These are phyloP conservation scores for Meredithiella fracta DNA, from an alignment of 2,329 filamentous ascomycete species.

Conservation along the genomic window DNA sequence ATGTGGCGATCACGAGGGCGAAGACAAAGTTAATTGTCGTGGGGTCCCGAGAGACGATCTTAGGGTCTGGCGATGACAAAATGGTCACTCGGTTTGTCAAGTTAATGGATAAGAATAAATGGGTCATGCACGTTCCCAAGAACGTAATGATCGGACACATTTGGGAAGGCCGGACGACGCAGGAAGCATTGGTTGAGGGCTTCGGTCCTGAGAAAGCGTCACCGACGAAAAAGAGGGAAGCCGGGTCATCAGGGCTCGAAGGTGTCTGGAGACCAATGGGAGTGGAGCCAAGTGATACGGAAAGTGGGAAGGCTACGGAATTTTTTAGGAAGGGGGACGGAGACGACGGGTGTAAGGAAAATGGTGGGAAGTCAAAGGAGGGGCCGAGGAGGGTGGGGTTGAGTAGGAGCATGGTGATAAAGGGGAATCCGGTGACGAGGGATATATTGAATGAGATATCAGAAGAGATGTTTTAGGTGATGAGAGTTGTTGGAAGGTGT, in stretches of 20 bases:
- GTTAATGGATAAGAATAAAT: conserved; percentile 61
- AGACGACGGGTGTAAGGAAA: too few relatives aligned
- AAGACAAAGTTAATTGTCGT: conserved; percentile 83
- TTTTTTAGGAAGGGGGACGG: conserved; percentile 13
- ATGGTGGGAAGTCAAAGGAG: not conserved
- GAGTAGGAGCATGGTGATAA: conserved; percentile 45
- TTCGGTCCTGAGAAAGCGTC: conserved; percentile 12
- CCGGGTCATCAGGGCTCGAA: not conserved
- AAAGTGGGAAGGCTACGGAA: conserved; percentile 13
- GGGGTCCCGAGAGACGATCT: conserved; percentile 66
- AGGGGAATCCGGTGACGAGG: conserved; percentile 50
- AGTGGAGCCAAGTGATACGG: conserved; percentile 15
- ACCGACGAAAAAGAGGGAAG: conserved; percentile 12
- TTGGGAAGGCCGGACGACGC: conserved; percentile 32
- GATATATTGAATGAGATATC: conserved; percentile 63
- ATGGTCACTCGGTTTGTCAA: conserved; percentile 61
- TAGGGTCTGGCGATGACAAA: conserved; percentile 52
- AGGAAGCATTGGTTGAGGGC: conserved; percentile 22
- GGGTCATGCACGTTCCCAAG: conserved; percentile 57
- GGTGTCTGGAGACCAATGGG: conserved; percentile 18
- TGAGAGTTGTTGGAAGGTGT: too few relatives aligned
- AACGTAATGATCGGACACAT: conserved; percentile 48
- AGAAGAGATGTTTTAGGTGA: conserved; percentile 19
- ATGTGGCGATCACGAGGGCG: conserved; percentile 86
- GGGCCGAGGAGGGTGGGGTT: conserved; percentile 40